Base-by-base conservation (phyloP, 164 flowering plant genomes). In the Berberis thunbergii region DNA sequence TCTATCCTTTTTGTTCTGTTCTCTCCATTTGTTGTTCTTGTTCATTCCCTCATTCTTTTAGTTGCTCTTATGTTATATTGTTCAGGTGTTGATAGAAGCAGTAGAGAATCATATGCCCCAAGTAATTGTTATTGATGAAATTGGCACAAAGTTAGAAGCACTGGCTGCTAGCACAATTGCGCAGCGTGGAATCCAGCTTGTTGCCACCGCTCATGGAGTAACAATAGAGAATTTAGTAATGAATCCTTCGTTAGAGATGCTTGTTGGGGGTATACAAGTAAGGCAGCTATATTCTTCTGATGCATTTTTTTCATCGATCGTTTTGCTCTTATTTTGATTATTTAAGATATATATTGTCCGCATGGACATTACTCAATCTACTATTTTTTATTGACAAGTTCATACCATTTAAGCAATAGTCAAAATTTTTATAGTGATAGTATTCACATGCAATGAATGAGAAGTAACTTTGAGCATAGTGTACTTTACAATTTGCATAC, bases 71-170 rank as follows among this genome's bases (percentile, higher is more conserved):
- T 6, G 54, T 52, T 42, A 11, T 55, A 11, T 54, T 13, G 7
- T 72, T 13, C 75, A 92, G 96, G 93, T 92, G 48, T 69, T 92
- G 74, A 92, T 92, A 60, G 96, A 92, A 77, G 98, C 98, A 43
- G 98, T 92, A 56, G 96, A 92, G 77, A 92, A 92, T 74, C 98
- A 92, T 74, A 92, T 89, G 96, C 98, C 98, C 9, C 94, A 92
- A 80, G 96, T 86, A 45, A 92, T 89, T 70, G 95, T 92, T 64
- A 93, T 93, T 61, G 98, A 93, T 86, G 97, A 93, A 79, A 93
- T 90, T 69, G 89, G 97, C 56, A 93, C 98, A 53, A 93, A 90
- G 76, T 94, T 90, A 74, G 98, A 93, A 84, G 97, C 97, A 64
- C 70, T 88, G 81, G 97, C 97, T 69, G 98, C 98, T 64, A 86